phyloP scores from a whole-genome alignment of 2,329 filamentous ascomycete species.

The Stachybotrys chartarum region DNA sequence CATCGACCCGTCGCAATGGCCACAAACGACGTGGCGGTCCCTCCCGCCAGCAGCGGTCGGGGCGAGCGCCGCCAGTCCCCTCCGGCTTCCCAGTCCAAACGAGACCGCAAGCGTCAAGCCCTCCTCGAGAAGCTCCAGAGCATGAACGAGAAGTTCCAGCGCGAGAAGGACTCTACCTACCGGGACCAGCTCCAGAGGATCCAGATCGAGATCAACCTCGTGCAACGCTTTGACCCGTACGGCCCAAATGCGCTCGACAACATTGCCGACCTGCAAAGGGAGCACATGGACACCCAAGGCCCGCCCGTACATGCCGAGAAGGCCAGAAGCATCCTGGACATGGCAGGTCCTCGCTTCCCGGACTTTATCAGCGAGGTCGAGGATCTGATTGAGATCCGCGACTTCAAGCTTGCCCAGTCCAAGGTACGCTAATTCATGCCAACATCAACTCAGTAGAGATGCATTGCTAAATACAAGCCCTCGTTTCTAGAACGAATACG shows the following conservation, averaged over 20 bases:
- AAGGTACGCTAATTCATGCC: slow-evolving; percentile 52
- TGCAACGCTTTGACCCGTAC: slow-evolving; percentile 80
- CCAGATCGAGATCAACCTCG: slow-evolving; percentile 83
- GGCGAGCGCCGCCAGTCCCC: slow-evolving; percentile 26
- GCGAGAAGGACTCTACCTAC: slow-evolving; percentile 77
- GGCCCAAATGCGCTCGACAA: slow-evolving; percentile 64
- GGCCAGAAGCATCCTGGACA: slow-evolving; percentile 54
- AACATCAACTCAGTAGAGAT: not conserved
- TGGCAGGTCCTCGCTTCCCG: slow-evolving; percentile 77
- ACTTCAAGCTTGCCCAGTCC: slow-evolving; percentile 73
- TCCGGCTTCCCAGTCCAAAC: slow-evolving; percentile 59
- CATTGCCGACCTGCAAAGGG: slow-evolving; percentile 55
- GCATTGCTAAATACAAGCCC: slow-evolving; percentile 8
- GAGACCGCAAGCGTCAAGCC: slow-evolving; percentile 81
- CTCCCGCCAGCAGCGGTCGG: slow-evolving; percentile 22
- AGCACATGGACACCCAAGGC: slow-evolving; percentile 40
- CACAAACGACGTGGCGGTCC: slow-evolving; percentile 27
- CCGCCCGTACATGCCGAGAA: slow-evolving; percentile 29
- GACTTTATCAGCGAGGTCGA: slow-evolving; percentile 84
- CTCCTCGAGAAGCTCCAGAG: slow-evolving; percentile 72
- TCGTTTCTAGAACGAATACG: slow-evolving; percentile 48
- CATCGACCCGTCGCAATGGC: slow-evolving; percentile 23
- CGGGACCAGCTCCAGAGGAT: slow-evolving; percentile 84
- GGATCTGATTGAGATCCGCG: slow-evolving; percentile 78
- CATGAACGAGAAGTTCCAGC: slow-evolving; percentile 70